Conservation (phyloP, 139 green algal species). For the Volvox reticuliferus region DNA sequence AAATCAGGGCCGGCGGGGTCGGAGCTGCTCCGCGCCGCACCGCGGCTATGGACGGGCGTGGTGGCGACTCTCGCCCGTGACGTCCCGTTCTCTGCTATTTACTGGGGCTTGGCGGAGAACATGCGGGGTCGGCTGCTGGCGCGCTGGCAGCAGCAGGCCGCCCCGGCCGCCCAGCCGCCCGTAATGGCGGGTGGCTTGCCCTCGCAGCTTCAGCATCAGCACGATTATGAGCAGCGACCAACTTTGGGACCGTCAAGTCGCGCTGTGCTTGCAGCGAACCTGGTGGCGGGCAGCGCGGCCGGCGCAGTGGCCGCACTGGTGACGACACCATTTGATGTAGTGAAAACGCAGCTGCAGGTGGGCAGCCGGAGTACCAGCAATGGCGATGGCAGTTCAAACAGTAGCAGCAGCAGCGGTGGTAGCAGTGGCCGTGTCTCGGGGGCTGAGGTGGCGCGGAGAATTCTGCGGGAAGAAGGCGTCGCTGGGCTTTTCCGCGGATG, state of each 20-base stretch:
- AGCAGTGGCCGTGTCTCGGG: not conserved
- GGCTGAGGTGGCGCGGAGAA: slow-evolving; percentile 58
- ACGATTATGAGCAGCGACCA: not conserved
- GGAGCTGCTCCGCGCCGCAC: slow-evolving; percentile 42
- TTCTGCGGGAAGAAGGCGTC: slow-evolving; percentile 71
- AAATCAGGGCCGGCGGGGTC: not conserved
- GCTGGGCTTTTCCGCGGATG: slow-evolving; percentile 84
- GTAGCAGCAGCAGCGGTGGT: not conserved
- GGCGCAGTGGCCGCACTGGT: slow-evolving; percentile 83
- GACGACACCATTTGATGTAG: slow-evolving; percentile 97
- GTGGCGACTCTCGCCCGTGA: slow-evolving; percentile 89
- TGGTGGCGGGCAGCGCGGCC: slow-evolving; percentile 66
- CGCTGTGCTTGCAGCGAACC: slow-evolving; percentile 74
- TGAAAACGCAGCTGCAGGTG: slow-evolving; percentile 94
- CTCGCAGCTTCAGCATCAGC: slow-evolving; percentile 1
- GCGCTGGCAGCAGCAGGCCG: slow-evolving; percentile 7
- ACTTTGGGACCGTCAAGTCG: slow-evolving; percentile 20
- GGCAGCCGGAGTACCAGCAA: slow-evolving; percentile 45
- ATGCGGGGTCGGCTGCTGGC: slow-evolving; percentile 71
- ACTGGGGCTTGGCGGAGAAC: slow-evolving; percentile 93
- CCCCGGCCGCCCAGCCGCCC: not conserved
- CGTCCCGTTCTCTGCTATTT: slow-evolving; percentile 95
- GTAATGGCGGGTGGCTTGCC: not conserved
- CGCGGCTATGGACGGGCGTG: slow-evolving; percentile 83
- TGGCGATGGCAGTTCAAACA: not conserved